Conservation (phyloP, 495 filamentous ascomycete genomes). For the Hypoxylon fuscum region DNA sequence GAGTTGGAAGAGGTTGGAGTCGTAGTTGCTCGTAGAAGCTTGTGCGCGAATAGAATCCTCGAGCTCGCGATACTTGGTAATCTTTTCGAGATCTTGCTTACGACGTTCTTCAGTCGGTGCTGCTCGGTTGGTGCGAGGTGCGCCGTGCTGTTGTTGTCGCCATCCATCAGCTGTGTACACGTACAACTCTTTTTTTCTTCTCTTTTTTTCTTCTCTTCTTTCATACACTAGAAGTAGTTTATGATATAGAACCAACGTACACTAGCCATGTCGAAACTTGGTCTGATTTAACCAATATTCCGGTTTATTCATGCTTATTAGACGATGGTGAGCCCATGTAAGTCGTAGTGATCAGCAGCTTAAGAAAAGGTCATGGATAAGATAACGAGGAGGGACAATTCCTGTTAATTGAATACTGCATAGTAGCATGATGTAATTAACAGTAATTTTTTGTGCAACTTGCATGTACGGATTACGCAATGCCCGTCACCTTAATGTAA, state of each 20-base stretch:
- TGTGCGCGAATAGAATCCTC: conserved; percentile 70
- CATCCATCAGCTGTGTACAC: conserved; percentile 44
- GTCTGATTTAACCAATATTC: neutral
- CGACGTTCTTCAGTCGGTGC: conserved; percentile 72
- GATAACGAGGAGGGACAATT: conserved; percentile 2
- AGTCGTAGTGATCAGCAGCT: too few relatives aligned
- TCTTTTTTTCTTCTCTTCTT: neutral
- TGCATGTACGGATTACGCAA: too few relatives aligned
- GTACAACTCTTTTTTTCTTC: neutral
- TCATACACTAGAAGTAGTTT: neutral
- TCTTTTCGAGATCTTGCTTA: conserved; percentile 76
- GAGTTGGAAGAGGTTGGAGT: conserved; percentile 71
- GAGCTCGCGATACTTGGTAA: conserved; percentile 77
- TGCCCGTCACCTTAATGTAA: too few relatives aligned
- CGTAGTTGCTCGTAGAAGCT: conserved; percentile 66
- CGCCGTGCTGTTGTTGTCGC: conserved; percentile 78
- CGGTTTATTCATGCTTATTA: neutral
- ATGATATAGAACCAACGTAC: conserved; percentile 45
- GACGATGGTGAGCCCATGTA: too few relatives aligned
- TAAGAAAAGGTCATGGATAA: conserved; percentile 19
- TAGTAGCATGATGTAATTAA: too few relatives aligned
- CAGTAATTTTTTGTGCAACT: too few relatives aligned
- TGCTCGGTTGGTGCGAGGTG: conserved; percentile 68
- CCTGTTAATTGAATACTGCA: too few relatives aligned
- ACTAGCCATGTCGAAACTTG: conserved; percentile 56